Evolutionary conservation across 2,329 filamentous ascomycete species (phyloP).

Genomic region (Emergomyces africanus): DNA sequence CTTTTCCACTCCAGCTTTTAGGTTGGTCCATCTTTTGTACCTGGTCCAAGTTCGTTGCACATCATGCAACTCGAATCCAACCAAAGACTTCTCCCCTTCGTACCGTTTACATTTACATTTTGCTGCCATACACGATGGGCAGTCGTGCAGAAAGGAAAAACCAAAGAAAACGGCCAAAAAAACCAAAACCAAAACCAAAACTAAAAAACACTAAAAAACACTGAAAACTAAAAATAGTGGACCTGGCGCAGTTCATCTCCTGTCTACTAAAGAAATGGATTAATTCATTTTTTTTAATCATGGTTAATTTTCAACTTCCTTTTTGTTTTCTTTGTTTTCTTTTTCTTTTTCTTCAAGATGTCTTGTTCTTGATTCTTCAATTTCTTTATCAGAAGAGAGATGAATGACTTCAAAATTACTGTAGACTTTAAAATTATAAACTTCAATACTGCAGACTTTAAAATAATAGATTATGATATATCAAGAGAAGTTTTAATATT

Average conservation of each 20-base stretch:
- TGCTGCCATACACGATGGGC: slow-evolving; percentile 2
- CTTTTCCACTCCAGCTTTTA: background rate
- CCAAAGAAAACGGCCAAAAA: background rate
- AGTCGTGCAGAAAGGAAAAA: background rate
- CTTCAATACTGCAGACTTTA: no score
- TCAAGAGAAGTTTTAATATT: no score
- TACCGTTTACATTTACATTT: background rate
- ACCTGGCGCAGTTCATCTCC: background rate
- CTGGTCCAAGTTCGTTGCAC: slow-evolving; percentile 1
- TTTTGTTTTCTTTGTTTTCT: no score
- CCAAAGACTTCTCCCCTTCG: background rate
- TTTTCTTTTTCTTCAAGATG: background rate
- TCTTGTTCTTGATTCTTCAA: no score
- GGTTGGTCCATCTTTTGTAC: background rate
- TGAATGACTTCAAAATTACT: no score
- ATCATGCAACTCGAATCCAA: background rate
- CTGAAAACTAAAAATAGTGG: background rate
- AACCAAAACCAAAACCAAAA: slow-evolving; percentile 3
- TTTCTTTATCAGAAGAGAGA: no score
- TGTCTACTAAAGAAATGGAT: background rate
- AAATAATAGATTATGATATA: no score
- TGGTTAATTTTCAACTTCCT: no score
- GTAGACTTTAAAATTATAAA: no score
- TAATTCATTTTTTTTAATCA: background rate
- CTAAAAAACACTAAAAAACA: background rate